These are phyloP conservation scores for Silene uniflora DNA, from an alignment of 148 eudicot genomes.

Conservation along the genomic window DNA sequence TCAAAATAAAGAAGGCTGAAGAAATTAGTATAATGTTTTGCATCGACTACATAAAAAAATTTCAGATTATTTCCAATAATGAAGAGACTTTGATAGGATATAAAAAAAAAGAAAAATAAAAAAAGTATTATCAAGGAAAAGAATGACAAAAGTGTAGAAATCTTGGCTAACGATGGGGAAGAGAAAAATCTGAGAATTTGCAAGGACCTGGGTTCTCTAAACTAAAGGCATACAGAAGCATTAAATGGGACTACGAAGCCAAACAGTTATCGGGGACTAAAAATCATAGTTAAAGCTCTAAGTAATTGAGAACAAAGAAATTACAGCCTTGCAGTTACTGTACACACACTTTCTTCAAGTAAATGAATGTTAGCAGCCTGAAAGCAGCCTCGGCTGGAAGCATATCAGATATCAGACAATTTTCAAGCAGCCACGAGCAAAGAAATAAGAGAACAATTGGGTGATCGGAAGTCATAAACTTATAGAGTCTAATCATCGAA, in stretches of 20 bases:
- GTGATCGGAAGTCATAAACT: neutral
- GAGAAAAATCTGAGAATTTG: neutral
- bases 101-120: no score
- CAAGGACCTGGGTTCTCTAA: neutral
- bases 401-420: neutral
- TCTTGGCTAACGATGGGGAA: neutral
- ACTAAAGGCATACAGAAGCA: neutral
- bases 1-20: conserved; percentile 6
- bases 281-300: neutral
- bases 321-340: neutral
- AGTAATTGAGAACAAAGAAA: neutral
- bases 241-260: neutral
- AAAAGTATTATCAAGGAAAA: conserved; percentile 3
- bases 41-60: neutral
- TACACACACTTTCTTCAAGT: neutral
- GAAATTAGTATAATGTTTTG: neutral
- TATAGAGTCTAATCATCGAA: no score
- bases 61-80: neutral
- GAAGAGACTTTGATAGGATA: neutral
- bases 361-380: neutral
- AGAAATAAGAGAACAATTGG: neutral
- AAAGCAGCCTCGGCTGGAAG: neutral
- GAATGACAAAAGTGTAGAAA: neutral
- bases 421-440: neutral
- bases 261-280: neutral